Conservation (phyloP, 2,329 filamentous ascomycete genomes). For the Endoconidiophora laricicola region DNA sequence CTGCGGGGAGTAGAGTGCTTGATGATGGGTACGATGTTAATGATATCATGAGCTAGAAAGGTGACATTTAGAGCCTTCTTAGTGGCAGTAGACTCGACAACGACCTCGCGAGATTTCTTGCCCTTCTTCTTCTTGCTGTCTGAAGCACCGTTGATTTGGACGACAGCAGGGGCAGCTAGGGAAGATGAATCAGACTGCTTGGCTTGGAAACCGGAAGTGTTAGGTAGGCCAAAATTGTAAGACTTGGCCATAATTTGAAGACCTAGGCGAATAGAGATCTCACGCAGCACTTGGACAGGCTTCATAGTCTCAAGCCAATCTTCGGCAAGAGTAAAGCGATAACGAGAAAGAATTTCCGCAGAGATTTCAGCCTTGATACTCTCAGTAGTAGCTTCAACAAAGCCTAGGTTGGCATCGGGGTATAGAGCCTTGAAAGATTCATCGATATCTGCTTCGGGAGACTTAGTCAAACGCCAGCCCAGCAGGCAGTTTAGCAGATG, state of each 20-base stretch:
- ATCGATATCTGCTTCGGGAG: conserved; percentile 65
- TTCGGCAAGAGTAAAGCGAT: conserved; percentile 54
- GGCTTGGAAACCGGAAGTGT: conserved; percentile 5
- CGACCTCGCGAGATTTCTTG: conserved; percentile 39
- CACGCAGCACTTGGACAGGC: conserved; percentile 71
- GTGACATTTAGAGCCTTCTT: conserved; percentile 31
- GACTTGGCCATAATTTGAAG: conserved; percentile 67
- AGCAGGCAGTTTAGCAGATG: conserved; percentile 91
- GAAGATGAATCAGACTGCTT: conserved; percentile 16
- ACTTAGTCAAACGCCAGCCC: conserved; percentile 57
- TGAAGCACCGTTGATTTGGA: conserved; percentile 24
- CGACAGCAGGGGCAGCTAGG: conserved; percentile 19
- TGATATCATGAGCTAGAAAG: conserved; percentile 69
- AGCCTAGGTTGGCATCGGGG: conserved; percentile 64
- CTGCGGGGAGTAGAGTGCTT: conserved; percentile 91
- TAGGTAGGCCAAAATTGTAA: conserved; percentile 21
- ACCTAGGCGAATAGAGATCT: conserved; percentile 76
- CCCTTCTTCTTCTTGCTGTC: conserved; percentile 30
- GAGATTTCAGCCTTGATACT: conserved; percentile 53
- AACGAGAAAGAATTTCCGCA: conserved; percentile 55
- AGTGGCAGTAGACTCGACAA: conserved; percentile 30
- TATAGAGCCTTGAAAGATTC: conserved; percentile 59
- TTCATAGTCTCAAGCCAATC: conserved; percentile 53
- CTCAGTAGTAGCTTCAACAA: conserved; percentile 62
- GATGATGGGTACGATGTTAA: conserved; percentile 85